Percentiles rank a stretch among this genome's conserved stretches.
phyloP scores from a whole-genome alignment of 129 eudicot species.

The Oenanthe sinensis region DNA sequence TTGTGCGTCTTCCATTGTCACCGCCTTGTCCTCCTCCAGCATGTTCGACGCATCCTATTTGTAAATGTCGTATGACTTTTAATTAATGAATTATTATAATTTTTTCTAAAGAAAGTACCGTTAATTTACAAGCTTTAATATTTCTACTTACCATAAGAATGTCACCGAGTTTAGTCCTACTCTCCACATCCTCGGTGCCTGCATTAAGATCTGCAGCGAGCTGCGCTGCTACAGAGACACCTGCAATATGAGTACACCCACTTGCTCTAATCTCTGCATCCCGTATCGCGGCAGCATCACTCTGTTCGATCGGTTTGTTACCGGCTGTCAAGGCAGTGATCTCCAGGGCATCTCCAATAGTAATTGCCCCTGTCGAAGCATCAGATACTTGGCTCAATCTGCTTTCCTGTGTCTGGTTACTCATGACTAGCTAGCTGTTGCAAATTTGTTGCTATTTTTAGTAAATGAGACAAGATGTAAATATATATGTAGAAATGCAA shows the following conservation, averaged over 20 bases:
- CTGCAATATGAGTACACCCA: slow-evolving; percentile 17
- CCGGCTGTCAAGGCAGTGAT: slow-evolving; percentile 28
- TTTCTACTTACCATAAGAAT: slow-evolving; percentile 26
- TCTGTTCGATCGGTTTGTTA: slow-evolving; percentile 37
- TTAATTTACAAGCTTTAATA: neutral
- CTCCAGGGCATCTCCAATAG: neutral
- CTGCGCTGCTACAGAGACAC: slow-evolving; percentile 35
- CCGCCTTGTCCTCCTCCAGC: slow-evolving; percentile 38
- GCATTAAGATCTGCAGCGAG: slow-evolving; percentile 35
- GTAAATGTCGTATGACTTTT: no score
- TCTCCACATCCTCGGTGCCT: slow-evolving; percentile 14
- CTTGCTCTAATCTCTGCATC: slow-evolving; percentile 55
- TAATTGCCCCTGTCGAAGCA: neutral
- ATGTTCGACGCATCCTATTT: slow-evolving; percentile 37
- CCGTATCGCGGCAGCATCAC: slow-evolving; percentile 65
- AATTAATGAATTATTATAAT: no score
- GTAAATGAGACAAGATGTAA: neutral
- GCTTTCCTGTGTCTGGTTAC: neutral
- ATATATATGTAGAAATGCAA: neutral
- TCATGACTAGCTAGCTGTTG: neutral
- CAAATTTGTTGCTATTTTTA: neutral
- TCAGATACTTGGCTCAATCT: neutral
- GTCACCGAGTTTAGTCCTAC: slow-evolving; percentile 45
- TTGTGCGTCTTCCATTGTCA: slow-evolving; percentile 48
- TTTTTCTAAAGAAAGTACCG: no score